phyloP scores from a whole-genome alignment of 805 yeast species.

The Kregervanrija fluxuum region DNA sequence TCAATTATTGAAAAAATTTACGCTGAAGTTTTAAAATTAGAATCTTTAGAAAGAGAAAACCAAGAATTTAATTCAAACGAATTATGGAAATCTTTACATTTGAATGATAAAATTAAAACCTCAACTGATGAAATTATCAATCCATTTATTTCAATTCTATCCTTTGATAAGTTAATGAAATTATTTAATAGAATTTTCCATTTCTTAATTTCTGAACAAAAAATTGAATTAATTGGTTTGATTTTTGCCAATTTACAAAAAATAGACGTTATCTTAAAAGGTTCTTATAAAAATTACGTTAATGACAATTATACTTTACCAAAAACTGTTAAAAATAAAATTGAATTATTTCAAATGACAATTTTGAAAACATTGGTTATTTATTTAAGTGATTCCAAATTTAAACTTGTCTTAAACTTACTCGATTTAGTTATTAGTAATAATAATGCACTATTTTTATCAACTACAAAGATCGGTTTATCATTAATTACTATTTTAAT shows the following conservation, averaged over 20 bases:
- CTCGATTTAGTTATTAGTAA: slow-evolving; percentile 63
- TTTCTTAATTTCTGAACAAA: slow-evolving; percentile 69
- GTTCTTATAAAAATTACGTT: slow-evolving; percentile 65
- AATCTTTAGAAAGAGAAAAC: slow-evolving; percentile 61
- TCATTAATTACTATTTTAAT: slow-evolving; percentile 83
- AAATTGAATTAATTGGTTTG: slow-evolving; percentile 67
- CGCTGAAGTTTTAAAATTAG: slow-evolving; percentile 68
- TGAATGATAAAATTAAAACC: slow-evolving; percentile 51
- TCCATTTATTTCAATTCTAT: slow-evolving; percentile 77
- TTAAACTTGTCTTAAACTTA: slow-evolving; percentile 71
- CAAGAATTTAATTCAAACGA: slow-evolving; percentile 37
- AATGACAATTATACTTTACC: slow-evolving; percentile 41
- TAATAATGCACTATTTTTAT: slow-evolving; percentile 63
- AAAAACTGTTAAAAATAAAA: slow-evolving; percentile 44
- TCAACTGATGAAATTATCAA: slow-evolving; percentile 52
- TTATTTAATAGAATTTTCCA: slow-evolving; percentile 83
- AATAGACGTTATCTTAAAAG: slow-evolving; percentile 67
- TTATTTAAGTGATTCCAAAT: slow-evolving; percentile 73
- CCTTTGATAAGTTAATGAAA: slow-evolving; percentile 83
- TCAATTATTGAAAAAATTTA: slow-evolving; percentile 72
- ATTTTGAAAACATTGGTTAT: slow-evolving; percentile 80
- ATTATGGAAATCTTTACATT: slow-evolving; percentile 74
- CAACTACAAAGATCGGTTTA: slow-evolving; percentile 71
- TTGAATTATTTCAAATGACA: slow-evolving; percentile 73
- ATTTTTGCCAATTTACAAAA: slow-evolving; percentile 75